phyloP scores from a whole-genome alignment of 1,284 basidiomycete genomes.

The Wolfiporia cocos region DNA sequence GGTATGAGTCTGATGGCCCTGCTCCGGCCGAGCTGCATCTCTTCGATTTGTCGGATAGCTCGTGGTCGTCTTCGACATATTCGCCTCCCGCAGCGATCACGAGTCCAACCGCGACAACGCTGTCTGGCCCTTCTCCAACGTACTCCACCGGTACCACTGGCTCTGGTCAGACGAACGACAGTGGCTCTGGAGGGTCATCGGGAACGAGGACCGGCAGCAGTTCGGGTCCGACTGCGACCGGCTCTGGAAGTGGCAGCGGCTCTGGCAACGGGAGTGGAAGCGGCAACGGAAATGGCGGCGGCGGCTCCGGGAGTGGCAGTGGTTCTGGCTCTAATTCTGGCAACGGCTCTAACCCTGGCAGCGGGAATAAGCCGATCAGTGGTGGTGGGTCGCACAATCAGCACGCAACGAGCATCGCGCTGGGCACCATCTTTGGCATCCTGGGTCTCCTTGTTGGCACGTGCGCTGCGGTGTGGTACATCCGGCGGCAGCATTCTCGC shows the following conservation, averaged over 20 bases:
- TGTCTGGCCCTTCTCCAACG: slow-evolving; percentile 27
- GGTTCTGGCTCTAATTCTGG: slow-evolving; percentile 2
- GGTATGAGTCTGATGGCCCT: slow-evolving; percentile 47
- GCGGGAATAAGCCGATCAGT: slow-evolving; percentile 12
- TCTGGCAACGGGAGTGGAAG: slow-evolving; percentile 1
- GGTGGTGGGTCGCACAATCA: slow-evolving; percentile 15
- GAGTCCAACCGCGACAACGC: slow-evolving; percentile 30
- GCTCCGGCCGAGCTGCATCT: slow-evolving; percentile 45
- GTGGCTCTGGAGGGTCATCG: slow-evolving; percentile 4
- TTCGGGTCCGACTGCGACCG: neutral
- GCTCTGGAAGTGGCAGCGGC: neutral
- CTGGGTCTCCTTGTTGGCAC: slow-evolving; percentile 42
- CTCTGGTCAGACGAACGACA: slow-evolving; percentile 8
- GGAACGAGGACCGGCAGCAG: slow-evolving; percentile 1
- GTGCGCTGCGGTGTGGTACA: slow-evolving; percentile 36
- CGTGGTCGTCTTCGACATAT: slow-evolving; percentile 36
- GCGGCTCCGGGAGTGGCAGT: slow-evolving; percentile 2
- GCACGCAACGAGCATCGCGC: slow-evolving; percentile 39
- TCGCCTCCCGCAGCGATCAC: slow-evolving; percentile 32
- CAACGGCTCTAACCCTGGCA: slow-evolving; percentile 11
- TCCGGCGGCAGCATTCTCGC: slow-evolving; percentile 27
- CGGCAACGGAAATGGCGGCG: neutral
- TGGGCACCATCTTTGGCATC: slow-evolving; percentile 51
- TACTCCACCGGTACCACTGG: slow-evolving; percentile 11
- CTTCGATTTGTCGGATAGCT: slow-evolving; percentile 38